A percentile compares a stretch with the other conserved stretches of the same genome.
phyloP scores from a whole-genome alignment of 164 flowering plant species.

The Nelumbo lutea region DNA sequence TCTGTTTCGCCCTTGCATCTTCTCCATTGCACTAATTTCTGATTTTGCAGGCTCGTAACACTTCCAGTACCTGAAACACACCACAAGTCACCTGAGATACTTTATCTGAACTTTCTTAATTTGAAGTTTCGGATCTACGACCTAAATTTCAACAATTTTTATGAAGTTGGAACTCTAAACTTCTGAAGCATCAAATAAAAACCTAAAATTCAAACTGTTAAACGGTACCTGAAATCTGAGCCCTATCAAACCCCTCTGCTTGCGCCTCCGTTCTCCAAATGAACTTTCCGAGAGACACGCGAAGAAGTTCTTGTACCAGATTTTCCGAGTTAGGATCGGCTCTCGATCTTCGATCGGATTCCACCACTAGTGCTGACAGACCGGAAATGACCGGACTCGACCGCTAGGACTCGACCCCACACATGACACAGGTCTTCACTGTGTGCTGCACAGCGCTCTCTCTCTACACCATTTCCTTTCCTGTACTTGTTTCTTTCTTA shows the following conservation, averaged over 20 bases:
- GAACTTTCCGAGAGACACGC: background rate
- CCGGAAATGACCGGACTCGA: background rate
- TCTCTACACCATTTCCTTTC: background rate
- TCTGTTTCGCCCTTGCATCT: conserved; percentile 1
- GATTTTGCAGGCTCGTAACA: background rate
- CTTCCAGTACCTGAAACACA: background rate
- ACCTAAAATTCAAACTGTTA: background rate
- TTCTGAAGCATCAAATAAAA: background rate
- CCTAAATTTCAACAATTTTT: background rate
- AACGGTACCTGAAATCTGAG: conserved; percentile 15
- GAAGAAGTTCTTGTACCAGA: background rate
- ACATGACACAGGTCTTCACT: background rate
- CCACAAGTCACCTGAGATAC: background rate
- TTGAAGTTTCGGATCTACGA: background rate
- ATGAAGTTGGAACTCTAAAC: background rate
- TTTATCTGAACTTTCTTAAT: conserved; percentile 7
- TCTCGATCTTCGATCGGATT: conserved; percentile 8
- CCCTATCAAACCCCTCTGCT: background rate
- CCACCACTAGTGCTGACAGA: conserved; percentile 13
- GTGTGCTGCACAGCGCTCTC: background rate
- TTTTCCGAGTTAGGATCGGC: conserved; percentile 12
- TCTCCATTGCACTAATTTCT: conserved; percentile 1
- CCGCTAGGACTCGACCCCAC: conserved; percentile 5
- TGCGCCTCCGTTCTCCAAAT: background rate
- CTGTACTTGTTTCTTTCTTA: background rate